Evolutionary conservation across 768 basidiomycete genomes (phyloP), one percentile per base, ranked within the genome.

Genomic region (Scleroderma citrinum): DNA sequence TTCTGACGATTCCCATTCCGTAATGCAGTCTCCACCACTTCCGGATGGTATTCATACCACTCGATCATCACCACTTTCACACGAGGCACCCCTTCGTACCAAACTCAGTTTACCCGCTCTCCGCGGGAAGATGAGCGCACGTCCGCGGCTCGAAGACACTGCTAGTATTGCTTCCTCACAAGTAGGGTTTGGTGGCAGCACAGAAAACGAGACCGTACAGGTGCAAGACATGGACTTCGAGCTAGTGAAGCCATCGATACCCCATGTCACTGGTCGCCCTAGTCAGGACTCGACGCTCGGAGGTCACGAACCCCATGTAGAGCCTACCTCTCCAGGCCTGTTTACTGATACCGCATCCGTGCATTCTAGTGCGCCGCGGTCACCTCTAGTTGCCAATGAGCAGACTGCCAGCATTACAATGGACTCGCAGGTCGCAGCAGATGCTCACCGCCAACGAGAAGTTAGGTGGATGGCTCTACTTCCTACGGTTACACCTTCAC

Each of bases 151-250:
- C 19, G 73, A 71, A 32, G 65, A 68, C 12, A 56, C 59, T 11
- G 41, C 47, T 19, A 71, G 64, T 41, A 56, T 60, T 38, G 43
- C 55, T 24, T 52, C 52, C 20, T 44, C 50, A 21, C 43, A 32
- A 7, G 26, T 14, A n/a, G 64, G 62, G 40, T 42, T 65, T 13
- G 38, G 53, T 5, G 38, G 17, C 0, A 67, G 65, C 10, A 54
- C 52, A 45, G 67, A 63, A 72, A 68, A 71, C 35, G 78, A 85
- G 55, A 80, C 78, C 2, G 74, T 89, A 5, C 87, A 91, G 48
- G 83, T 90, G 7, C 71, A 86, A 60, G 84, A 90, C 60, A 83
- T 82, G 73, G 87, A 90, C 55, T 91, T 92, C 55, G 85, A 89
- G 67, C 76, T 90, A 13, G 73, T 91, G 30, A 72, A 77, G 20